Base-by-base conservation (phyloP, 2,329 filamentous ascomycete species). In the Arthrinium puccinioides region DNA sequence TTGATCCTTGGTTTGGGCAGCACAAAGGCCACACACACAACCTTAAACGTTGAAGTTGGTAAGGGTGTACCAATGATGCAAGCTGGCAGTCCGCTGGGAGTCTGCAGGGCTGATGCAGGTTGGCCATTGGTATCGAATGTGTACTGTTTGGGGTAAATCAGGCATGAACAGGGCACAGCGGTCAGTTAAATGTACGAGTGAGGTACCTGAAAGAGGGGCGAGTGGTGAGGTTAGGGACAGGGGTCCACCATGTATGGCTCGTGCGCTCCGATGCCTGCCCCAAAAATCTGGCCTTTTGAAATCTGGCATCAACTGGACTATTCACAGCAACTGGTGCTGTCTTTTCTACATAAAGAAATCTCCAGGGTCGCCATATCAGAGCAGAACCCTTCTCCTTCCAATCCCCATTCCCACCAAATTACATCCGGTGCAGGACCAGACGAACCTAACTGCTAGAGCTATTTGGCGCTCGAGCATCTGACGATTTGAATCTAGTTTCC, bases 231-330 rank as follows among this genome's bases (percentile, higher is more conserved):
- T n/a, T 4, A 8, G 24, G 7, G 24, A 26, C n/a, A n/a, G n/a
- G n/a, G n/a, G n/a, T n/a, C 24, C 10, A 8, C 24, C 24, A 26
- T 8, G 24, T 26, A n/a, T n/a, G 24, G 24, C n/a, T 18, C 18
- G 21, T n/a, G 14, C 32, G 16, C 31, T 45, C 39, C 44, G 46
- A 50, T 45, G 48, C 47, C 48, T 52, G 52, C 52, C 44, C 41
- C 50, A 52, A 51, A 55, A 43, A 55, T 54, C 50, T 55, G 53
- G 53, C 49, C 52, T 54, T 52, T 56, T 50, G 49, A 50, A 56
- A 56, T 49, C 52, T 56, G 53, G 53, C 53, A 53, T 53, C 52
- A 26, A 32, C 28, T 33, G 24, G 45, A 41, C 37, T 33, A 33
- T 33, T 33, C 31, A 33, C 20, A 23, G 39, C 36, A 33, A 38